Conservation (phyloP, 2,329 filamentous ascomycete genomes). For the Paraphoma sp. region DNA sequence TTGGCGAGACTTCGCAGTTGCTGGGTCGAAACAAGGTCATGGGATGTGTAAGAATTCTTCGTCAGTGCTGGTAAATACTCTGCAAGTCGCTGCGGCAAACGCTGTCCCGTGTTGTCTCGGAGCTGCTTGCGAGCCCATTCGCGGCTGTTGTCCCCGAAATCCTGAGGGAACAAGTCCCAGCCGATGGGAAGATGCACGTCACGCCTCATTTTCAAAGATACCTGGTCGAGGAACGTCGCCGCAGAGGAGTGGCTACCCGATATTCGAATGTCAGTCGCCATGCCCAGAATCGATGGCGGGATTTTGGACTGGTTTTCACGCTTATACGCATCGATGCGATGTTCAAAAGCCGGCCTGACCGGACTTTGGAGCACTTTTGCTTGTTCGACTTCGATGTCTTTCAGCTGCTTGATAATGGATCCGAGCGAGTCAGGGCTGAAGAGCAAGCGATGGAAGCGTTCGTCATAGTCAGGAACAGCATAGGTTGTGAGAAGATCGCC, state of each 20-base stretch:
- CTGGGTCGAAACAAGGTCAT: conserved; percentile 2
- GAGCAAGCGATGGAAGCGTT: conserved; percentile 8
- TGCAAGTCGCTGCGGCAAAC: conserved; percentile 2
- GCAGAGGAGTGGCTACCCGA: neutral
- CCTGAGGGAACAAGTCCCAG: conserved; percentile 8
- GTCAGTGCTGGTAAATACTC: conserved; percentile 3
- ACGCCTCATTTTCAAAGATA: conserved; percentile 7
- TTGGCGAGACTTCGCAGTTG: neutral
- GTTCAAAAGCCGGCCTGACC: neutral
- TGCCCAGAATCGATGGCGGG: neutral
- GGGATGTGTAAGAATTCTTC: neutral
- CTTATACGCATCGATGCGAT: neutral
- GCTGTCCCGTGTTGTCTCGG: conserved; percentile 1
- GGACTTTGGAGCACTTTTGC: neutral
- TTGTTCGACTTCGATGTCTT: neutral
- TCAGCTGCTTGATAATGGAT: conserved; percentile 1
- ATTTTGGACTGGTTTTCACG: conserved; percentile 3
- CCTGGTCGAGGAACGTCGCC: neutral
- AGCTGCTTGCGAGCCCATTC: conserved; percentile 8
- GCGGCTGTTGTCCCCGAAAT: neutral
- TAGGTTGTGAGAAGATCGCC: conserved; percentile 1
- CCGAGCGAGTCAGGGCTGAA: conserved; percentile 4
- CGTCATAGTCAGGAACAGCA: neutral
- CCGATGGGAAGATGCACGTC: conserved; percentile 11
- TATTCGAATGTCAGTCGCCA: conserved; percentile 5